Evolutionary conservation across 306 rosid species (phyloP), one percentile per base, ranked within the genome.

Genomic region (Pueraria montana): DNA sequence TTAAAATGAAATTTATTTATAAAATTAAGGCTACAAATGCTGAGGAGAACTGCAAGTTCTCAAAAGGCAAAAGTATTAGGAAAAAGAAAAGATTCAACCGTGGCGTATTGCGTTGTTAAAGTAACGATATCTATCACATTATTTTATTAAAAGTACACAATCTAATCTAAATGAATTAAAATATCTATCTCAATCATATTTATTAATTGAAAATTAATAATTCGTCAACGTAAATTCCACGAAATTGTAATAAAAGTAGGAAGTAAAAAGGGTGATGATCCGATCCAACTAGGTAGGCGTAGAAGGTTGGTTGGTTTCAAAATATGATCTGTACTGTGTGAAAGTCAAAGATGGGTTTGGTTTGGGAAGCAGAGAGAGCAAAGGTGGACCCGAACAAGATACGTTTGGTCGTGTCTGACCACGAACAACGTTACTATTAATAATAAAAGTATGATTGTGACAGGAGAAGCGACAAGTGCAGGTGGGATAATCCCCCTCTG

Each of bases 401-500:
- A 79, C 40, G 75, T 65, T 67, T 68, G 74, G 70, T 78, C 85
- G 12, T 62, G 65, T 48, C 80, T 56, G 85, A 84, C 49, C 14
- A 32, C 3, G 83, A 68, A 84, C 65, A 55, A 8, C 16, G 62
- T 50, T 71, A 34, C 65, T 27, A 11, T 30, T 45, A 45, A n/a
- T 52, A 32, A 9, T 34, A 67, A 43, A 75, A 48, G 69, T 48
- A 36, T 3, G 88, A 83, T 68, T 24, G 59, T 83, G 89, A 89
- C 89, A 77, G 34, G 55, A 88, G 84, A 89, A 85, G 63, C n/a
- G 93, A 92, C 90, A 91, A 87, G 74, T 76, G 89, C 87, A 76
- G 89, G 84, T 79, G 91, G 92, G 84, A 87, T 68, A 84, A 88
- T 87, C 89, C 80, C 80, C 70, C 81, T 75, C 79, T 80, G 76